A percentile compares a stretch with the other conserved stretches of the same genome.
phyloP scores from a whole-genome alignment of 306 rosid species.

The Dryas octopetala region DNA sequence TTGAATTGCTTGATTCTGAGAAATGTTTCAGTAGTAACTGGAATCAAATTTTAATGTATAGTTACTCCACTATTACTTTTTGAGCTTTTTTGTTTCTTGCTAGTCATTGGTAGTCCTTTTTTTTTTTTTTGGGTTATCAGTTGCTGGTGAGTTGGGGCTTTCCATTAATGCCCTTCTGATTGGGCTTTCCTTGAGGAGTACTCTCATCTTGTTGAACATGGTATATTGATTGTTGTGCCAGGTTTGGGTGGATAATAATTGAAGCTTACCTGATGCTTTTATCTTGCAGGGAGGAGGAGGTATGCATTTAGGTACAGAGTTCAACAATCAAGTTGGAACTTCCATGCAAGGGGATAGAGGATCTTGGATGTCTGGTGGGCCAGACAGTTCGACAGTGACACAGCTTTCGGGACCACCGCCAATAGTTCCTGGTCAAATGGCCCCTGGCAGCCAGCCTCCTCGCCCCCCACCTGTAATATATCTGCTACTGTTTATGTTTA shows the following conservation, averaged over 20 bases:
- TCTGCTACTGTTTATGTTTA: conserved; percentile 10
- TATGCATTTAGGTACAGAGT: conserved; percentile 61
- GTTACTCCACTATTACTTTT: too few relatives aligned
- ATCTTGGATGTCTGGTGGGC: conserved; percentile 64
- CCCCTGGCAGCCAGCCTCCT: conserved; percentile 55
- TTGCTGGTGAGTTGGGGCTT: background rate
- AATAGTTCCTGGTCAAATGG: conserved; percentile 52
- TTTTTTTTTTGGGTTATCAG: background rate
- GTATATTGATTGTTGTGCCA: background rate
- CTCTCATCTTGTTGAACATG: background rate
- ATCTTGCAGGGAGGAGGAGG: conserved; percentile 61
- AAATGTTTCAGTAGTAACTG: background rate
- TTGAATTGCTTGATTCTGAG: background rate
- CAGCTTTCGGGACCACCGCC: conserved; percentile 65
- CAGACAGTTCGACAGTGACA: conserved; percentile 46
- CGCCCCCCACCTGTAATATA: conserved; percentile 50
- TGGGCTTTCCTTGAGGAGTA: background rate
- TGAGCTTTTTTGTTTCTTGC: too few relatives aligned
- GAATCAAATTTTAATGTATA: too few relatives aligned
- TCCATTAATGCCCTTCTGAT: background rate
- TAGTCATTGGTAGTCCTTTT: too few relatives aligned
- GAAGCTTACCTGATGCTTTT: conserved; percentile 3
- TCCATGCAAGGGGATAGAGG: conserved; percentile 77
- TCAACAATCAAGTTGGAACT: conserved; percentile 64
- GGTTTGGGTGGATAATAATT: background rate